Evolutionary conservation across 129 eudicot genomes (phyloP), one percentile per base, ranked within the genome.

Genomic region (Solidago caesia): DNA sequence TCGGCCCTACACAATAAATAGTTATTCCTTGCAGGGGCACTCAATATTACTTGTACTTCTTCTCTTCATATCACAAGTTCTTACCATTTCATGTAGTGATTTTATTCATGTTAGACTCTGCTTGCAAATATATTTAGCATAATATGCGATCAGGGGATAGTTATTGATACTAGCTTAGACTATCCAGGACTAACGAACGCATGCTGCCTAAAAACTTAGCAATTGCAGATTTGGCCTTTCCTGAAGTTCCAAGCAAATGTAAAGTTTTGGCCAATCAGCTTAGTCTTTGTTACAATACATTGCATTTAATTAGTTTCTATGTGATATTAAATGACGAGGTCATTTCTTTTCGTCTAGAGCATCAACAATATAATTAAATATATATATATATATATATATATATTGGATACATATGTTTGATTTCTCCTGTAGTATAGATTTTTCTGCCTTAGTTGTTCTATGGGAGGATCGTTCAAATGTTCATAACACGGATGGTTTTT

Each of bases 51-150:
- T 0, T 33, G 39, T 33, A 1, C 39, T 33, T 33, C 39, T 33
- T 33, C 39, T 33, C 39, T 33, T 33, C 39, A 33, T 33, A 33
- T 33, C 39, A 2, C 39, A 33, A 33, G 3, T 33, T 33, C 2
- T 33, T 33, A 33, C 3, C 2, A 33, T 33, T 33, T 33, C 39
- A 33, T 1, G 2, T 44, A 45, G 49, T 45, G 55, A 44, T 67
- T 67, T 68, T 68, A 5, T 68, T 14, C 5, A 16, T 46, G 43
- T 46, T 67, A 45, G 42, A 4, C 72, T 9, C 43, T 8, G 9
- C 16, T 0, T 52, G 64, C 47, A 27, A 48, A 70, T 69, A 70
- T 70, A 29, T 52, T 29, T 51, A n/a, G 47, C 14, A 49, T 70
- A 29, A 46, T 29, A 47, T 49, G 61, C 21, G 14, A 10, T 29